Base-by-base conservation (phyloP, 805 yeast genomes). In the Candida krabiensis region DNA sequence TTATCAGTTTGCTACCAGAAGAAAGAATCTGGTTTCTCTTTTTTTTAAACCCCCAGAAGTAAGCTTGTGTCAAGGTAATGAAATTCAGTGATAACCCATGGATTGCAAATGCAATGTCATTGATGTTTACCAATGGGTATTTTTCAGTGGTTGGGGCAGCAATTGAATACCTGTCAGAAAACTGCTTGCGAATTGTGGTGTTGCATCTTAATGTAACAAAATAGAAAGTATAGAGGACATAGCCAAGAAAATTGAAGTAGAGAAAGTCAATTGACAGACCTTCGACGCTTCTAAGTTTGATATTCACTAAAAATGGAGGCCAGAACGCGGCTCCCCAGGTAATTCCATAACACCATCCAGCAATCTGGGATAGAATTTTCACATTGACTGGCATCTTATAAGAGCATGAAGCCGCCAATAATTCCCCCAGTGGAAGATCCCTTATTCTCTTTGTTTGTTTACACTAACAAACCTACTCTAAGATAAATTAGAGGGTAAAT, bases 191-290 rank as follows among this genome's bases (percentile, higher is more conserved):
- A 3, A 53, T 45, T 14, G 43, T 42, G 2, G 36, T 25, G 24
- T 40, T 51, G 47, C 40, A 51, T 9, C 40, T n/a, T 6, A 51
- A 30, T 23, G 31, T 35, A n/a, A 40, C 33, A 27, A 47, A 49
- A 28, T 51, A 53, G 5, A 43, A 15, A n/a, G 46, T 32, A 38
- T 51, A 51, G 12, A 53, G 37, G 4, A 49, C 33, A 33, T 53
- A 53, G 4, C 58, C 58, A 16, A 47, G 22, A 23, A 43, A 28
- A 31, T 49, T 51, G 50, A 53, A 51, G 35, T 36, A 47, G 4
- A 44, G 26, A 30, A 51, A 53, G 40, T 53, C 58, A 4, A 53
- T 43, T 4, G 58, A 49, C n/a, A 53, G 29, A 2, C 58, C 58
- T 33, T 51, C 47, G 11, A 53, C 45, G 14, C 48, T 42, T 23